Base-by-base conservation (phyloP, 495 filamentous ascomycete species). In the Xylaria longipes region DNA sequence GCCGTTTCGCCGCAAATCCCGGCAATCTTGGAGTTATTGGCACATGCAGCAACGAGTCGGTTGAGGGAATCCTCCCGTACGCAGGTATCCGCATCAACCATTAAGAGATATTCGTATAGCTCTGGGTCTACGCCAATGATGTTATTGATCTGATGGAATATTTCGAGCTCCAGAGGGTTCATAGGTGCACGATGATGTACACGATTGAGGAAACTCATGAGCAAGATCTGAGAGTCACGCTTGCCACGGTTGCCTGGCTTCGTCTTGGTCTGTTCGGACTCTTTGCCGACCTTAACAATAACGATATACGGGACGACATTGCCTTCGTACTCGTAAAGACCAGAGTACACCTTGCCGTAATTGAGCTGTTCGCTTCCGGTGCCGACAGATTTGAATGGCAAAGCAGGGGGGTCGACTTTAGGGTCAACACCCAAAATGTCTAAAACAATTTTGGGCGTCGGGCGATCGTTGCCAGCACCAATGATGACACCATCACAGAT, bases 91-190 rank as follows among this genome's bases (percentile, higher is more conserved):
- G 96, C 96, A 79, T 99, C 96, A 70, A 99, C 92, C 95, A 97
- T 97, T 77, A 99, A 87, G 41, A 97, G 89, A 76, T 97, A 99
- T 81, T 99, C 96, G 79, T 99, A 99, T 11, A 99, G 89, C 78
- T 97, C 94, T 25, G 96, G 96, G 75, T 99, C 94, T 35, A 99
- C 96, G 72, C 96, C 96, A 73, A 99, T 99, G 76, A 99, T 93
- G 78, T 99, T 99, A 84, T 97, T 97, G 85, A 99, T 95, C 80
- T 99, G 96, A 74, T 99, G 95, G 86, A 97, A 97, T 84, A 98
- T 95, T 79, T 99, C 96, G 27, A 99, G 87, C 80, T 99, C 95
- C 31, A 99, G 90, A 12, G 96, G 97, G 52, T 90, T 93, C 96
- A 99, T 99, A 6, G 95, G 90, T 5, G 91, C 84, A 70, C 94